Conservation (phyloP, 345 rosid species). For the Noccaea bulbosa region DNA sequence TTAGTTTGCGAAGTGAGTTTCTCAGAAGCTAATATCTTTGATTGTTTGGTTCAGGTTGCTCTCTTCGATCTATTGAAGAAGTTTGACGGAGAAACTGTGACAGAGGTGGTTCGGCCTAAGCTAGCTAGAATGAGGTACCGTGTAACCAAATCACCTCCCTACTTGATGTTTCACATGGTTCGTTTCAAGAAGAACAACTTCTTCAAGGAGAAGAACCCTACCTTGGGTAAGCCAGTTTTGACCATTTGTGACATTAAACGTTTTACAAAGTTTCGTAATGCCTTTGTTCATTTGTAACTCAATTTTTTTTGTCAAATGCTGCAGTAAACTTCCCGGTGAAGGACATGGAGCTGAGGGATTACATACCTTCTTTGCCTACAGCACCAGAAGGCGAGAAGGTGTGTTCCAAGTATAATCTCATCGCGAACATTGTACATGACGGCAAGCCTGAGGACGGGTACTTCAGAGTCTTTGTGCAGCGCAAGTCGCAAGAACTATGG, state of each 20-base stretch:
- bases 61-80: constrained; percentile 87
- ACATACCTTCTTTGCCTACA: constrained; percentile 82
- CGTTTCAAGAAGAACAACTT: constrained; percentile 93
- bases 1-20: constrained; percentile 2
- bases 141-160: constrained; percentile 73
- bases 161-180: constrained; percentile 89
- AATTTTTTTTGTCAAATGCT: constrained; percentile 14
- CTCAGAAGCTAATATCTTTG: constrained; percentile 25
- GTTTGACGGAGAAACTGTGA: constrained; percentile 88
- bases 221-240: constrained; percentile 62
- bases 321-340: constrained; percentile 98
- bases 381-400: constrained; percentile 63
- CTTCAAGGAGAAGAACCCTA: constrained; percentile 94
- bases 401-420: constrained; percentile 84
- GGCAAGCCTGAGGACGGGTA: constrained; percentile 93
- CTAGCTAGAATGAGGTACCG: constrained; percentile 85
- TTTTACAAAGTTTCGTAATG: not conserved
- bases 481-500: constrained; percentile 95
- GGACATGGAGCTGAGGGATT: constrained; percentile 70
- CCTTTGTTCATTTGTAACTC: not conserved
- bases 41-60: constrained; percentile 66
- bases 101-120: constrained; percentile 90
- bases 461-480: constrained; percentile 96
- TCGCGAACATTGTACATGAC: constrained; percentile 95
- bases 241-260: not conserved